Evolutionary conservation across 148 eudicot species (phyloP), one percentile per base, ranked within the genome.

Genomic region (Silene latifolia): DNA sequence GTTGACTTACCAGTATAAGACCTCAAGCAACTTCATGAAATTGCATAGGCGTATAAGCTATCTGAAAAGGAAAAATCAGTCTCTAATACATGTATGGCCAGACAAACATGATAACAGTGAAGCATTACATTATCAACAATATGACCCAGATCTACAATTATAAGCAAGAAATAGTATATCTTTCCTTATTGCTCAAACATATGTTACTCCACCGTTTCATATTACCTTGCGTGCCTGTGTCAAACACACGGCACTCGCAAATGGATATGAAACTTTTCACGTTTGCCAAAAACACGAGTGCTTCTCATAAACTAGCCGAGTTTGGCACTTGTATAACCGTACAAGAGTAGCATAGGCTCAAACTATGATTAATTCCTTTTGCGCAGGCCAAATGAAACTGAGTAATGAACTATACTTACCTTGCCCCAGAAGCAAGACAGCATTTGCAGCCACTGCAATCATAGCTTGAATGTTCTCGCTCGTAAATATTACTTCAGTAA

Each of bases 391-490:
- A 60, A 4, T 68, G 15, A 8, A n/a, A 19, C 9, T 48, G 58
- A 61, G 1, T 10, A 27, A 29, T 67, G 72, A 32, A 27, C 46
- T 21, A 32, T 20, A 44, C 63, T 74, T 91, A 94, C 98, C 98
- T 89, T 86, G 91, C 72, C 97, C 98, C 78, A 94, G 97, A 74
- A 94, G 67, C 89, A 91, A 75, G 67, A 91, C 72, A 77, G 88
- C 80, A 87, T 87, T 83, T 27, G 83, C 82, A 60, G 88, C 82
- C 82, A 86, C 85, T 62, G 96, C 86, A 78, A 86, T 73, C 72
- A 91, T 81, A 44, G 90, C 88, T 80, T 84, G 89, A 74, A 94
- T 88, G 78, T 77, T 94, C 87, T 91, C 93, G 79, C 91, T 82
- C 60, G 86, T 12, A 84, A 94, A 94, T 79, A 94, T 85, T 51